Evolutionary conservation across 169 alveolate genomes (phyloP), one percentile per base, ranked within the genome.

Genomic region (Eimeria praecox): DNA sequence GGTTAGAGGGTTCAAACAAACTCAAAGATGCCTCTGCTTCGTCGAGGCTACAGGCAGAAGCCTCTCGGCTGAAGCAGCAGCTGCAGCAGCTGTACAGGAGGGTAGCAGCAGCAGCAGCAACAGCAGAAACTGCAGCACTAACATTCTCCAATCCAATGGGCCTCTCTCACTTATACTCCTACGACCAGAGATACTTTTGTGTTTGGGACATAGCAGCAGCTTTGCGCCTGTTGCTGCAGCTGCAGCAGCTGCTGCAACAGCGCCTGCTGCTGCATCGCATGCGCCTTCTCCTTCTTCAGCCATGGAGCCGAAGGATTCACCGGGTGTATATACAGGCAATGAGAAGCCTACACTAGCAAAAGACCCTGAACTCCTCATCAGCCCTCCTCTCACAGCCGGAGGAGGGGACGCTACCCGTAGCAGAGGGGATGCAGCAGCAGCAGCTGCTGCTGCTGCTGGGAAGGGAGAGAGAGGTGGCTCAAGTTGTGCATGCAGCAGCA

Each of bases 11-110:
- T 18, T 30, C 40, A 38, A 33, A 20, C 62, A 59, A 33, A 78
- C 75, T 6, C 92, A 59, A 2, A 8, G 78, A 56, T 86, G 80
- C 44, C 92, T 86, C 42, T 86, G 92, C 80, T 52, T 86, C 46
- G 92, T 86, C 12, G 92, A 86, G 59, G 92, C 92, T 5, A 86
- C 92, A 10, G 92, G 92, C 33, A 86, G 92, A 46, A 86, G 80
- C 92, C 78, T 86, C 49, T 24, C 92, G 59, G 92, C 92, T 20
- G 92, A 86, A 46, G 92, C 92, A 24, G 80, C 78, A 20, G 92
- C 92, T 18, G 77, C 92, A 59, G 78, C 80, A 59, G 78, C 90
- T 30, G 49, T n/a, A 14, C 80, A 62, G 59, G 64, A 56, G 9
- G 59, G 27, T 2, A 27, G 56, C 80, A 27, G 80, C 64, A 54